phyloP scores from a whole-genome alignment of 1,284 basidiomycete species.

The Megacollybia platyphylla region DNA sequence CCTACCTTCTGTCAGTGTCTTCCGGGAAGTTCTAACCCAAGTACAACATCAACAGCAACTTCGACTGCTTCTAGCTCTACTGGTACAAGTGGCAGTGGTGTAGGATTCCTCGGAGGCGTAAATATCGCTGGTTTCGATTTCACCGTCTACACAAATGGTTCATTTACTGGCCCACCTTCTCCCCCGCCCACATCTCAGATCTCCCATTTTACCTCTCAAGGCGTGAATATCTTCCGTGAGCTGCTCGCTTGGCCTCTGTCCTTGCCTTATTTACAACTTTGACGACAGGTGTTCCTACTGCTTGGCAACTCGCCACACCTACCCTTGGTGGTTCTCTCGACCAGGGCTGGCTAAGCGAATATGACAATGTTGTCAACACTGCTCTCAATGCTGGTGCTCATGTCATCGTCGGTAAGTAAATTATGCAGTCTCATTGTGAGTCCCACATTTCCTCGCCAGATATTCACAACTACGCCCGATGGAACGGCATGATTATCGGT shows the following conservation, averaged over 20 bases:
- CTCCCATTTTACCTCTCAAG: conserved; percentile 28
- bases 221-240: conserved; percentile 30
- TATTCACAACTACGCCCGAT: conserved; percentile 39
- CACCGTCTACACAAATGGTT: conserved; percentile 22
- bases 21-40: too few relatives aligned
- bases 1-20: too few relatives aligned
- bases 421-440: neutral
- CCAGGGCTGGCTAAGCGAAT: conserved; percentile 28
- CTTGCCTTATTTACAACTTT: conserved; percentile 33
- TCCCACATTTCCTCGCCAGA: neutral
- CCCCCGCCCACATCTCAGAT: conserved; percentile 26
- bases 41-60: too few relatives aligned
- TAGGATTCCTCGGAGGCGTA: neutral
- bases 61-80: too few relatives aligned
- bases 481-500: conserved; percentile 34
- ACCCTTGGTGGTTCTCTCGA: conserved; percentile 32
- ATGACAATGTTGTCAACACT: conserved; percentile 36
- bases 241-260: neutral
- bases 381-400: conserved; percentile 28
- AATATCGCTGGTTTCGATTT: conserved; percentile 1
- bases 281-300: conserved; percentile 25
- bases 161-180: conserved; percentile 22
- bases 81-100: neutral
- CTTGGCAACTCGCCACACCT: conserved; percentile 45
- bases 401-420: conserved; percentile 30